Base-by-base conservation (phyloP, 805 yeast species). In the Candida chilensis region DNA sequence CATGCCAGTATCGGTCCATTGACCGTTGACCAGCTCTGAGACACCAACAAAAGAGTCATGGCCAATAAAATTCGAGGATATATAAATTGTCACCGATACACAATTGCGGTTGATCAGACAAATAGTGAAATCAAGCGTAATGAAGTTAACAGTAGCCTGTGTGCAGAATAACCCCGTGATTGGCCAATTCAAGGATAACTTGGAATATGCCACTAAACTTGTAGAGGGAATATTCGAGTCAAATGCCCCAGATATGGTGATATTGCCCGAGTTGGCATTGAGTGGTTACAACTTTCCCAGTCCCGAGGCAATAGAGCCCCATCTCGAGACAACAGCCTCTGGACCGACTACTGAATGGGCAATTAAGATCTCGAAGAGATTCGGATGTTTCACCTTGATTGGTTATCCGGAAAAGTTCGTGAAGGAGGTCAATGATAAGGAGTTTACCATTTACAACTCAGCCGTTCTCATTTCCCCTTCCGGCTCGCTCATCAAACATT, bases 211-310 rank as follows among this genome's bases (percentile, higher is more conserved):
- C 59, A 28, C 32, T 38, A 2, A 40, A 76, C 4, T 38, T 75
- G 9, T 51, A 57, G 7, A 41, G 44, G 26, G 50, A 42, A 27
- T 48, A 50, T 35, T 32, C 19, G 41, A 45, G 24, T 33, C 37
- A 21, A 16, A n/a, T n/a, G n/a, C n/a, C n/a, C 71, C 76, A 2
- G 94, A 86, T 46, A 40, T 87, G n/a, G 50, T 87, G 5, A 69
- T 87, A 1, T 63, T 88, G 5, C 95, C 96, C 0, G 96, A 87
- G 44, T 54, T 87, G 29, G 86, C 94, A 0, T 54, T 88, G 10
- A 81, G 94, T 0, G 95, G 96, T 1, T 87, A 87, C 49, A 80
- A 78, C 44, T 88, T 79, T 53, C 47, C 51, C 17, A 49, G 57
- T 16, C 51, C 47, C 25, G 48, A 42, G 1, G 71, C 64, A 21